Conservation (phyloP, 1,284 basidiomycete species). For the Puccinia horiana region DNA sequence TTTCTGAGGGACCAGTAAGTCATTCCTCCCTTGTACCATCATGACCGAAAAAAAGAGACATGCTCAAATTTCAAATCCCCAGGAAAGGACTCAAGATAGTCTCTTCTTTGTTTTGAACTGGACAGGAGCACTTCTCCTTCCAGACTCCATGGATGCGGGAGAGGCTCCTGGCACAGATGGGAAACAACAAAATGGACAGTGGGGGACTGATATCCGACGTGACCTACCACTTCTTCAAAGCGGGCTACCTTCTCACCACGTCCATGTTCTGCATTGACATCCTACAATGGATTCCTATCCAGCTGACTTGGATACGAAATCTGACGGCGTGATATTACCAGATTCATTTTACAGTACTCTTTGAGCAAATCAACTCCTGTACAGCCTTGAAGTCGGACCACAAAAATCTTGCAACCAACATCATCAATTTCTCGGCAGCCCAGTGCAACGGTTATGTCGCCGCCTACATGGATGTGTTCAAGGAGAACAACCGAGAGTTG, state of each 20-base stretch:
- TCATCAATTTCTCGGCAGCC: not conserved
- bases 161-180: not conserved
- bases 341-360: not conserved
- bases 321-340: slow-evolving; percentile 1
- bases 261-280: not conserved
- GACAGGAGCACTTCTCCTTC: too few species aligned
- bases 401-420: not conserved
- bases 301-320: slow-evolving; percentile 9
- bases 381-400: not conserved
- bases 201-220: slow-evolving; percentile 8
- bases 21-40: too few species aligned
- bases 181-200: not conserved
- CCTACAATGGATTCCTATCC: slow-evolving; percentile 9
- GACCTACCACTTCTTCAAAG: slow-evolving; percentile 6
- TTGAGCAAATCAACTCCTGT: not conserved
- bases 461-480: slow-evolving; percentile 7
- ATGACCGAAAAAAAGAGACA: too few species aligned
- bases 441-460: not conserved
- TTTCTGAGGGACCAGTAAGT: not conserved
- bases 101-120: not conserved
- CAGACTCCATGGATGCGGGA: too few species aligned
- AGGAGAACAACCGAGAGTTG: not conserved
- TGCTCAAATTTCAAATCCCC: too few species aligned
- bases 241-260: not conserved
- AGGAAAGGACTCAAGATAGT: not conserved